phyloP scores from a whole-genome alignment of 495 filamentous ascomycete species.

The Schizothecium vesticola region DNA sequence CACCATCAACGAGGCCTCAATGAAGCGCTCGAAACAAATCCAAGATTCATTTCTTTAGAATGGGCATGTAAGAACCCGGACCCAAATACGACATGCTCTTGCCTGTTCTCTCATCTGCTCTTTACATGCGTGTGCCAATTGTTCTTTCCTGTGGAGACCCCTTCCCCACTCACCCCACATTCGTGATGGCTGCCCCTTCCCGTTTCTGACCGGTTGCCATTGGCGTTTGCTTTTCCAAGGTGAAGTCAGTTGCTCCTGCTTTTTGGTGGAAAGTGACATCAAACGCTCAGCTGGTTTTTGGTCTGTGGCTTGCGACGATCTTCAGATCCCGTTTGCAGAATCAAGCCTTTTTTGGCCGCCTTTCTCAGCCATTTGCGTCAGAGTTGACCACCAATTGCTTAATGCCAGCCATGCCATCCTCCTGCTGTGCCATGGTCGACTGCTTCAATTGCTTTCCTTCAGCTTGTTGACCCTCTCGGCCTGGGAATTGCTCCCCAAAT shows the following conservation, averaged over 20 bases:
- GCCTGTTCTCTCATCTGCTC: neutral
- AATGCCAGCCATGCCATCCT: neutral
- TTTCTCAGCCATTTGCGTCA: neutral
- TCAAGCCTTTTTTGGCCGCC: too few species aligned
- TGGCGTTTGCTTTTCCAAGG: neutral
- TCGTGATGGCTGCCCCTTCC: neutral
- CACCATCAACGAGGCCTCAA: neutral
- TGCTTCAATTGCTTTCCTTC: neutral
- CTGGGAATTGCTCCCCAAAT: neutral
- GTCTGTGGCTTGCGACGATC: neutral
- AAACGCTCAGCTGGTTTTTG: neutral
- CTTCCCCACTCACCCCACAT: neutral
- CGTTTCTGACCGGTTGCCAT: neutral
- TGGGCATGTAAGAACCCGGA: neutral
- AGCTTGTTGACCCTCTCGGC: neutral
- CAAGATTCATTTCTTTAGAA: neutral
- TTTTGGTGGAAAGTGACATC: neutral
- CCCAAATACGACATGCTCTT: neutral
- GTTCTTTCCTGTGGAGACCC: neutral
- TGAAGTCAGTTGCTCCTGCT: neutral
- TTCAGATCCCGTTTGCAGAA: neutral
- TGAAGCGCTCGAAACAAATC: neutral
- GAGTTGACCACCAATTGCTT: neutral
- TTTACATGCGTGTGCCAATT: neutral
- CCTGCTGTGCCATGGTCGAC: neutral